Percentiles rank a stretch among this genome's conserved stretches.
phyloP scores from a whole-genome alignment of 805 yeast species.

The Myxozyma melibiosi region DNA sequence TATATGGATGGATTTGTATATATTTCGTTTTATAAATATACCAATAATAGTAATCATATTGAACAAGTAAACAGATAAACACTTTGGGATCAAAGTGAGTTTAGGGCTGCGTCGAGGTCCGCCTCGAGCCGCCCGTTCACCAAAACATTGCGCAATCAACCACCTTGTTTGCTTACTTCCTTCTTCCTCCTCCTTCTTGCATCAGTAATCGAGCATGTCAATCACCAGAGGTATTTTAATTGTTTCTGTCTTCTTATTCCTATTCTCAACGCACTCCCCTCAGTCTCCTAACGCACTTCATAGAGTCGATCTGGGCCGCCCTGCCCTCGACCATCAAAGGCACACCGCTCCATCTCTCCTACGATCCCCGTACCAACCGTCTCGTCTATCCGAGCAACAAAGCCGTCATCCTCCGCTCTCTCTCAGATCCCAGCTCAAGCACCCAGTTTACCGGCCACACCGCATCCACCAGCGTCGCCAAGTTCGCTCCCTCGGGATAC shows the following conservation, averaged over 20 bases:
- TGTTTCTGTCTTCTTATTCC: background rate
- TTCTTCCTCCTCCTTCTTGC: too few relatives aligned
- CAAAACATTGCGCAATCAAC: too few relatives aligned
- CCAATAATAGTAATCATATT: too few relatives aligned
- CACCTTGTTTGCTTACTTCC: too few relatives aligned
- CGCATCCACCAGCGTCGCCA: conserved; percentile 74
- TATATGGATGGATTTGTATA: too few relatives aligned
- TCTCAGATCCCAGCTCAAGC: conserved; percentile 54
- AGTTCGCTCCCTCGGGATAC: conserved; percentile 85
- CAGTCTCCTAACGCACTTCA: too few relatives aligned
- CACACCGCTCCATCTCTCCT: conserved; percentile 69
- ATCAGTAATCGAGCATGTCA: conserved; percentile 14
- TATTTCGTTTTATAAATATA: too few relatives aligned
- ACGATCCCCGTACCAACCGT: conserved; percentile 67
- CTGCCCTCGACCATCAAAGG: conserved; percentile 79
- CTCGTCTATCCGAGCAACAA: conserved; percentile 83
- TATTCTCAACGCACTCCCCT: too few relatives aligned
- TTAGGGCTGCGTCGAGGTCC: too few relatives aligned
- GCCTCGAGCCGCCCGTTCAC: too few relatives aligned
- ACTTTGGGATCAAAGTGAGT: too few relatives aligned
- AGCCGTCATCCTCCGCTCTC: conserved; percentile 70
- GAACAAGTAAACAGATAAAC: too few relatives aligned
- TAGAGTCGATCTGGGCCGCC: conserved; percentile 57
- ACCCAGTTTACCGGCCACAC: conserved; percentile 77
- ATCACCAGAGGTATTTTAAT: conserved; percentile 8